Evolutionary conservation across 1,284 basidiomycete genomes (phyloP).

Genomic region (Tylopilus sp.): DNA sequence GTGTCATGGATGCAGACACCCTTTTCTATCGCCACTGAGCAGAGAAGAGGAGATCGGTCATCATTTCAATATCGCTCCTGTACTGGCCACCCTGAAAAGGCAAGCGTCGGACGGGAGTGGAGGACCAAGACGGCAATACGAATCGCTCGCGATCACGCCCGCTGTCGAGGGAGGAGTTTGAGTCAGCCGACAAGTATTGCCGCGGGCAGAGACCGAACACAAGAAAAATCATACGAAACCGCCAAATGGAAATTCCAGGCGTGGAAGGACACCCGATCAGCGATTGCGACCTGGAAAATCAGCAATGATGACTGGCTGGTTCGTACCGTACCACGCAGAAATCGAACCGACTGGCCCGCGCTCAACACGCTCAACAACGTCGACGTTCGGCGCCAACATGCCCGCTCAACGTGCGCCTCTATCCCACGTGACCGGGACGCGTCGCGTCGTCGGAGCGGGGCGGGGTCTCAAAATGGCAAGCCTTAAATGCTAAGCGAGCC

Average conservation of each 20-base stretch:
- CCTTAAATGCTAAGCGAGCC: conserved; percentile 33
- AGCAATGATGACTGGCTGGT: background rate
- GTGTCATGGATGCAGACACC: conserved; percentile 19
- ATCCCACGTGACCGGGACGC: conserved; percentile 29
- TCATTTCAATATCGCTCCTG: conserved; percentile 33
- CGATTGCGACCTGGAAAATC: conserved; percentile 13
- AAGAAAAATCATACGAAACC: conserved; percentile 7
- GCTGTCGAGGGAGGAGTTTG: background rate
- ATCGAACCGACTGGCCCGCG: conserved; percentile 2
- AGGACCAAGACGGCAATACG: background rate
- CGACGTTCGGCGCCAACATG: background rate
- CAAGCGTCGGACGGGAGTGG: conserved; percentile 17
- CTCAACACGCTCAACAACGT: too few relatives aligned
- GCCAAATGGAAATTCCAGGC: conserved; percentile 16
- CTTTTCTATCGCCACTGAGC: conserved; percentile 32
- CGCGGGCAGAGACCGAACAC: background rate
- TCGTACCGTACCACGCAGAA: background rate
- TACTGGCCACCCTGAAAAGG: conserved; percentile 27
- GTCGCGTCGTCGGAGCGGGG: conserved; percentile 33
- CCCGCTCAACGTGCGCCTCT: background rate
- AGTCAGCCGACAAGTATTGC: conserved; percentile 4
- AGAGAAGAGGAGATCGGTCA: conserved; percentile 25
- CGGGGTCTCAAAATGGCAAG: conserved; percentile 32
- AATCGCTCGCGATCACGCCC: conserved; percentile 12
- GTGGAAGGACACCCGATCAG: conserved; percentile 21